Evolutionary conservation across 1,139 yeast species (phyloP).

Genomic region (Blastobotrys illinoisensis): DNA sequence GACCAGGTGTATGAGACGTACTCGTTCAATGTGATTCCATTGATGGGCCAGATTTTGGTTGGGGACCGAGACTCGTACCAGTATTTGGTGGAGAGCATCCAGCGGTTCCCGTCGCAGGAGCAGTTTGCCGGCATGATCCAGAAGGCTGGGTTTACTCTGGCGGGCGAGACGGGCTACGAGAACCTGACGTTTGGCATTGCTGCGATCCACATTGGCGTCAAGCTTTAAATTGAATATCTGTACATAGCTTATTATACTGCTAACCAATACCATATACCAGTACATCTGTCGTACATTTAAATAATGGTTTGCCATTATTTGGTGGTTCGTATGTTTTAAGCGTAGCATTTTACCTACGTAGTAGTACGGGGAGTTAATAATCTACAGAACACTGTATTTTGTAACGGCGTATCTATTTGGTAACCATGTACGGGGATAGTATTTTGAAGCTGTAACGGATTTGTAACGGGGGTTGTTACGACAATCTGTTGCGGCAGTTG

Average conservation of each 20-base stretch:
- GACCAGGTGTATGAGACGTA: constrained; percentile 79
- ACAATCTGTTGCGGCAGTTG: too few relatives aligned
- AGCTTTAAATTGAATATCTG: constrained; percentile 40
- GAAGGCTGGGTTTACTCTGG: constrained; percentile 89
- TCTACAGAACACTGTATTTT: too few relatives aligned
- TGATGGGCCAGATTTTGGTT: constrained; percentile 93
- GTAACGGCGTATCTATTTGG: too few relatives aligned
- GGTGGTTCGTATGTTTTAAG: too few relatives aligned
- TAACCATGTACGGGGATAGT: too few relatives aligned
- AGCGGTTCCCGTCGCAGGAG: constrained; percentile 87
- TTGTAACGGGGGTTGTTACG: too few relatives aligned
- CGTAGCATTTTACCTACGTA: too few relatives aligned
- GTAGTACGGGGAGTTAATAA: too few relatives aligned
- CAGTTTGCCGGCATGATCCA: constrained; percentile 87
- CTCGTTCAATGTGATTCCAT: constrained; percentile 81
- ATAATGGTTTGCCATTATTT: too few relatives aligned
- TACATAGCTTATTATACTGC: not conserved
- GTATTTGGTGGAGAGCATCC: constrained; percentile 89
- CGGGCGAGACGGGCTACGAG: constrained; percentile 84
- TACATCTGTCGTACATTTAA: too few relatives aligned
- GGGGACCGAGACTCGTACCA: constrained; percentile 95
- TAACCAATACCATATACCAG: too few relatives aligned
- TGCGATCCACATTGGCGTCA: constrained; percentile 92
- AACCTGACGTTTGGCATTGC: constrained; percentile 95
- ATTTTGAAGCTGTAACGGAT: too few relatives aligned